Percentiles rank a stretch among this genome's conserved stretches.
phyloP scores from a whole-genome alignment of 2,329 filamentous ascomycete species.

The Beauveria rudraprayagi region DNA sequence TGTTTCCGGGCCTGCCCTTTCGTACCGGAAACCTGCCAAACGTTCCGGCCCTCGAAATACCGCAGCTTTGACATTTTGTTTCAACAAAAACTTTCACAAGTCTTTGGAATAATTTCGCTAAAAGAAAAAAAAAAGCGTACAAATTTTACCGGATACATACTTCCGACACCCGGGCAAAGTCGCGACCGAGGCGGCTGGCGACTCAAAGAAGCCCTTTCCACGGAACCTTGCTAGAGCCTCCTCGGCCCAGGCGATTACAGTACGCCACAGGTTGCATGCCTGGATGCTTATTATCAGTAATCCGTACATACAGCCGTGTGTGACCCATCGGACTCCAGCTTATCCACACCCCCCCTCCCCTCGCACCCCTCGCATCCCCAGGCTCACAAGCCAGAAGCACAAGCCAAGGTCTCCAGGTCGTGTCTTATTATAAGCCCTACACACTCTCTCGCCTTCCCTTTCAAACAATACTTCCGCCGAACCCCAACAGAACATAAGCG shows the following conservation, averaged over 20 bases:
- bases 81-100: not conserved
- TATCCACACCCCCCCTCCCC: not conserved
- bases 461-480: not conserved
- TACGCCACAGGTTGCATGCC: not conserved
- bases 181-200: slow-evolving; percentile 1
- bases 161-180: slow-evolving; percentile 2
- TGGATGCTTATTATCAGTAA: not conserved
- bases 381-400: slow-evolving; percentile 10
- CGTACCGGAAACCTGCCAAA: not conserved
- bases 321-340: not conserved
- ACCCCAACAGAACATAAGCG: slow-evolving; percentile 2
- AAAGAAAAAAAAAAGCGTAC: not conserved
- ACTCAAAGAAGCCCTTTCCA: not conserved
- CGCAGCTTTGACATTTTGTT: not conserved
- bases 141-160: slow-evolving; percentile 5
- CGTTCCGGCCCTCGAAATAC: not conserved
- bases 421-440: slow-evolving; percentile 11
- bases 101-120: not conserved
- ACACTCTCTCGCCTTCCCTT: not conserved
- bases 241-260: slow-evolving; percentile 3
- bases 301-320: not conserved
- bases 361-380: not conserved
- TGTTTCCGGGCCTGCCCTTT: not conserved
- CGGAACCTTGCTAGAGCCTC: not conserved
- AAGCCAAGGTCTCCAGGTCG: slow-evolving; percentile 7